Percentiles rank a stretch among this genome's conserved stretches.
Conservation (phyloP, 768 basidiomycete species). For the Hypholoma fasciculare region DNA sequence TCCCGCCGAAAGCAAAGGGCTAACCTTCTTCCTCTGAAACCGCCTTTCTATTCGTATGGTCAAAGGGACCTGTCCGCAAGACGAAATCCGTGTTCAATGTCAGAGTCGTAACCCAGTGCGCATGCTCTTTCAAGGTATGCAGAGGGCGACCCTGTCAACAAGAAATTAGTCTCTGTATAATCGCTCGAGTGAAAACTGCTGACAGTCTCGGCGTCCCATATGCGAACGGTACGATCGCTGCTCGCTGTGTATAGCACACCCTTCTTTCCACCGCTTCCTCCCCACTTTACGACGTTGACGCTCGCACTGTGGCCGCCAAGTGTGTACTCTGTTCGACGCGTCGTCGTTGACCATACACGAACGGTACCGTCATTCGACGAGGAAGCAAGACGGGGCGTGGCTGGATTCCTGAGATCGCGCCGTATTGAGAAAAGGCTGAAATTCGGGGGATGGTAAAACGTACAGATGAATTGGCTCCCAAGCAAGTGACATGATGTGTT, state of each 20-base stretch:
- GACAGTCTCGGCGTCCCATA: constrained; percentile 88
- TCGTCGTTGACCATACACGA: constrained; percentile 85
- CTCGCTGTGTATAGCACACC: constrained; percentile 94
- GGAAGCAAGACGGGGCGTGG: constrained; percentile 84
- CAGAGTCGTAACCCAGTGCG: constrained; percentile 98
- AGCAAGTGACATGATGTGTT: constrained; percentile 93
- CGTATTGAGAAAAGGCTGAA: not conserved
- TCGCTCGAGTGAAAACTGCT: constrained; percentile 16
- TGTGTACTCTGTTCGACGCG: constrained; percentile 73
- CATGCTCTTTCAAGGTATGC: constrained; percentile 89
- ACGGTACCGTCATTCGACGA: constrained; percentile 97
- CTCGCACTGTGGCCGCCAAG: constrained; percentile 93
- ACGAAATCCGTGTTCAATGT: constrained; percentile 95
- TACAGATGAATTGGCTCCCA: constrained; percentile 97
- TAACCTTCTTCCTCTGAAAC: constrained; percentile 82
- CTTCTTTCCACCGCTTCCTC: constrained; percentile 69
- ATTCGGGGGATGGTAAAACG: constrained; percentile 21
- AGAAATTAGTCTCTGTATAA: not conserved
- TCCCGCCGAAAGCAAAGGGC: not conserved
- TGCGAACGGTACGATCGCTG: constrained; percentile 89
- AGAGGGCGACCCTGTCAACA: constrained; percentile 71
- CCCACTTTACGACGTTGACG: constrained; percentile 96
- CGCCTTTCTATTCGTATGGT: constrained; percentile 81
- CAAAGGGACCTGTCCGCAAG: constrained; percentile 92
- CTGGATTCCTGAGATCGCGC: constrained; percentile 58